Evolutionary conservation across 306 rosid genomes (phyloP), one percentile per base, ranked within the genome.

Genomic region (Lotus japonicus): DNA sequence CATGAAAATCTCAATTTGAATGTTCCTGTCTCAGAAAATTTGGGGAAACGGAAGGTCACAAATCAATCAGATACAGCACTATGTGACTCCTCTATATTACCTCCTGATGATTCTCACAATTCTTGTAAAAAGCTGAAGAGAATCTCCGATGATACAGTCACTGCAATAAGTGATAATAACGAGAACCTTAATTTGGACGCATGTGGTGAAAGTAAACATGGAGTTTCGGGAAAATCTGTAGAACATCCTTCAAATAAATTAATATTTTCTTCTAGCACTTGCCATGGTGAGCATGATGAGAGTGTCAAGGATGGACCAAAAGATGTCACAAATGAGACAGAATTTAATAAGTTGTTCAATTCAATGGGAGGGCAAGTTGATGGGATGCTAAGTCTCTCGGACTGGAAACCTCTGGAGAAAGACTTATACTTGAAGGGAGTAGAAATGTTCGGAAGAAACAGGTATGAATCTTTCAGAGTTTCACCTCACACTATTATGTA

Each of bases 361-460:
- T 77, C 83, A 61, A 68, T 68, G 65, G 73, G 52, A 59, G 75
- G 60, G 18, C 73, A 73, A 64, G 76, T 70, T 74, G 73, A 82
- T 72, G 80, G 58, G 69, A 51, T 73, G 58, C 68, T 12, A 56
- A 75, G 79, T 39, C 77, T 72, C 58, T 70, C 84, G 15, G 88
- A 82, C 54, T 94, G 99, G 99, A 88, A 82, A 81, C 87, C 85
- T 56, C 55, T 94, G 62, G 99, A 94, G 85, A 94, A 88, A 73
- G 95, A 94, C 59, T 71, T 90, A 60, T 94, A 88, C 85, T 60
- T 85, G 80, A 94, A 94, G 83, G 99, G 99, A 69, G 45, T 90
- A 36, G 96, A 94, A 86, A 90, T 94, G 81, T 94, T 90, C 80
- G 99, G 97, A 73, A 88, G 92, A 85, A 87, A 88, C 82, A 90